Percentiles rank a stretch among this genome's conserved stretches.
These are phyloP conservation scores for Diversispora epigaea DNA, from an alignment of 192 early-diverging fungal genomes.

Conservation along the genomic window DNA sequence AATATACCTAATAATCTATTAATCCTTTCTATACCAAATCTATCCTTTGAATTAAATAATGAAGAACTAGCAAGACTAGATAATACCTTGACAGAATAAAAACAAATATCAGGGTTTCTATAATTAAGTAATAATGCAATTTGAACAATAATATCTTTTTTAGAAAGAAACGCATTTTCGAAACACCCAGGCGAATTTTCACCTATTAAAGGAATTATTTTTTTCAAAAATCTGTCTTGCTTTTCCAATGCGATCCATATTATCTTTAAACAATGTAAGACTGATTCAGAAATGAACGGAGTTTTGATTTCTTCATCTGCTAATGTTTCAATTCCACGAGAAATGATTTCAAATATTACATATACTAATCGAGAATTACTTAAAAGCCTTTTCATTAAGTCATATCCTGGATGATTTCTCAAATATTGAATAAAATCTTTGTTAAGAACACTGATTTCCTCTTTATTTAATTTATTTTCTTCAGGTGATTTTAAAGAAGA, in stretches of 20 bases:
- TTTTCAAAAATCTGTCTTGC: slow-evolving; percentile 74
- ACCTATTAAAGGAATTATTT: slow-evolving; percentile 58
- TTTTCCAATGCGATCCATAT: slow-evolving; percentile 64
- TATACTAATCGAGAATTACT: slow-evolving; percentile 69
- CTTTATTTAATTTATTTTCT: slow-evolving; percentile 16
- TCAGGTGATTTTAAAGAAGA: background rate
- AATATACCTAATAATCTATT: slow-evolving; percentile 17
- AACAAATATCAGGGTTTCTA: slow-evolving; percentile 68
- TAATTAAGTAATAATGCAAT: slow-evolving; percentile 73
- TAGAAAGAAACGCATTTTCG: slow-evolving; percentile 77
- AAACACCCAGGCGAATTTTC: slow-evolving; percentile 50
- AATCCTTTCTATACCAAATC: background rate
- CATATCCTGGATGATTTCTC: slow-evolving; percentile 82
- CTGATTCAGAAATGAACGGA: slow-evolving; percentile 41
- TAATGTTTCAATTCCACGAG: slow-evolving; percentile 58
- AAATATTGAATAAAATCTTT: slow-evolving; percentile 35
- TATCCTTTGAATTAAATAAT: slow-evolving; percentile 59
- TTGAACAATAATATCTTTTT: slow-evolving; percentile 64
- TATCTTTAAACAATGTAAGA: slow-evolving; percentile 58
- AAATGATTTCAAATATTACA: slow-evolving; percentile 69
- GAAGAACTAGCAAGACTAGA: slow-evolving; percentile 69
- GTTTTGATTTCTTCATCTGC: slow-evolving; percentile 47
- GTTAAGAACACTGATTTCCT: background rate
- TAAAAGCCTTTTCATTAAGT: slow-evolving; percentile 75
- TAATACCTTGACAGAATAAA: slow-evolving; percentile 70